These are phyloP conservation scores for Zychaea mexicana DNA, from an alignment of 371 early-diverging fungal species.

Conservation along the genomic window DNA sequence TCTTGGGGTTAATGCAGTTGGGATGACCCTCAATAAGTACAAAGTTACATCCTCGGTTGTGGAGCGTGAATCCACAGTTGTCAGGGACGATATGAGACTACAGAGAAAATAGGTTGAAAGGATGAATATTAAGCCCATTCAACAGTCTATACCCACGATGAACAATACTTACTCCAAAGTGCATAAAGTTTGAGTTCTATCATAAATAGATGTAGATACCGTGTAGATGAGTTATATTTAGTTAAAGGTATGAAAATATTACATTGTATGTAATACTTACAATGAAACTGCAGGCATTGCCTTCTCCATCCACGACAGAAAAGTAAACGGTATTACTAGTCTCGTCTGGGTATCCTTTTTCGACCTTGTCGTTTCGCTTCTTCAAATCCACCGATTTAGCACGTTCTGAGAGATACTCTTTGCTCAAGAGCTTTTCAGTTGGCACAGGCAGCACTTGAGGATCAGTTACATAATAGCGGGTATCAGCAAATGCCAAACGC, in stretches of 20 bases:
- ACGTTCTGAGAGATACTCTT: slow-evolving; percentile 61
- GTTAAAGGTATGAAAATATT: no score
- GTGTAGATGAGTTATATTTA: no score
- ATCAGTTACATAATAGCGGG: slow-evolving; percentile 68
- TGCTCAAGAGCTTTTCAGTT: slow-evolving; percentile 50
- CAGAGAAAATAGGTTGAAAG: neutral
- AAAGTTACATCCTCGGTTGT: slow-evolving; percentile 77
- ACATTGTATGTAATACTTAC: slow-evolving; percentile 36
- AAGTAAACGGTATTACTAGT: slow-evolving; percentile 79
- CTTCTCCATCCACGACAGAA: slow-evolving; percentile 75
- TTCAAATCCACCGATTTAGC: slow-evolving; percentile 58
- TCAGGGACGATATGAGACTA: slow-evolving; percentile 56
- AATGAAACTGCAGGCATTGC: slow-evolving; percentile 87
- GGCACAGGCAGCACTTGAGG: slow-evolving; percentile 60
- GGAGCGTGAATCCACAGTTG: slow-evolving; percentile 74
- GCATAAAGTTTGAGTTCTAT: slow-evolving; percentile 59
- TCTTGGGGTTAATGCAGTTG: slow-evolving; percentile 72
- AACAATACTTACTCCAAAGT: slow-evolving; percentile 66
- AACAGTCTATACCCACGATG: neutral
- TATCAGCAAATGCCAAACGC: slow-evolving; percentile 79
- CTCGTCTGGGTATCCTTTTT: slow-evolving; percentile 64
- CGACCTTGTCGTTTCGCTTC: slow-evolving; percentile 45
- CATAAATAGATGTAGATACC: no score
- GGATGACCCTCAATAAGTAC: slow-evolving; percentile 61
- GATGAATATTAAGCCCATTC: neutral